Base-by-base conservation (phyloP, 225 moss, liverwort and hornwort species). In the Polytrichum commune region DNA sequence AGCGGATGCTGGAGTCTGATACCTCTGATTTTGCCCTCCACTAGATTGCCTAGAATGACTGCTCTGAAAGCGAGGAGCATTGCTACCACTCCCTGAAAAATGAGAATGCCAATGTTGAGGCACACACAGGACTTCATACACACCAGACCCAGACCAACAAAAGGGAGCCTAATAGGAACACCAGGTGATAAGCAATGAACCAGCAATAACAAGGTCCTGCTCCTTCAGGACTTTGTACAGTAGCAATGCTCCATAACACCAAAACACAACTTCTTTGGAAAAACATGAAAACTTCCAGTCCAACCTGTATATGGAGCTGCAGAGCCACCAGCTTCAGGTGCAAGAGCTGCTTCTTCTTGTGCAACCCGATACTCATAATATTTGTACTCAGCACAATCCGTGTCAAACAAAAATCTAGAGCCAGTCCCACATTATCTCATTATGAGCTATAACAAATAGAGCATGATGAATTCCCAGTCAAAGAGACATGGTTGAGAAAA, bases 1-100 rank as follows among this genome's bases (percentile, higher is more conserved):
- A 63, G 95, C 95, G 73, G 98, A 98, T 62, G 98, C 91, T 74
- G 98, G 93, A 68, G 88, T 98, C 25, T 93, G 90, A 76, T 99
- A 99, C 65, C 87, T 87, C 72, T 84, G 86, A 55, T 84, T 90
- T 70, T 91, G 90, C 38, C 89, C 88, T 76, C 90, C 92, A 75
- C 72, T 81, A 55, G 76, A 69, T 69, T 72, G 82, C 80, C 86
- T 84, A 55, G 80, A 73, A 30, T 88, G 83, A 61, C 32, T 75
- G 72, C 65, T 76, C 67, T 84, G 86, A 56, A 76, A 70, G 30
- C 81, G 80, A 65, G 77, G 75, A 18, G 73, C 56, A 58, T 69
- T 84, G 68, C 82, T 77, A 68, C 83, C 76, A 71, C 80, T 83
- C 55, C 88, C 95, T 94, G 73, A 65, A 63, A 69, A 58, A 58